Evolutionary conservation across 2,329 filamentous ascomycete species (phyloP).

Genomic region (Botrytis cinerea): DNA sequence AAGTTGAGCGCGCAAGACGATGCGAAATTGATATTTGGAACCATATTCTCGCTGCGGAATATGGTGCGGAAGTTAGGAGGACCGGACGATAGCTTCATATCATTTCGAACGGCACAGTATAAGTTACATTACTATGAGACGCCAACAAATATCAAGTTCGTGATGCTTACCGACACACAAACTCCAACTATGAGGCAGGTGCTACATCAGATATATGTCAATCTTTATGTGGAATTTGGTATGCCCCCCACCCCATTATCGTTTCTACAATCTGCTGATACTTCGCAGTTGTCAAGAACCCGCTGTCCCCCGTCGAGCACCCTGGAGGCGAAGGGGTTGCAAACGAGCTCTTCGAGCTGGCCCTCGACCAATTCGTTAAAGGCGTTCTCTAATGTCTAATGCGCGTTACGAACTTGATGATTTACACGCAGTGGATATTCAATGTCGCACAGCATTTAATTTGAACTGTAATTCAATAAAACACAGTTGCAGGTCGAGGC

Average conservation of each 20-base stretch:
- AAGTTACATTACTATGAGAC: slow-evolving; percentile 99
- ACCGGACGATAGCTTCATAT: slow-evolving; percentile 90
- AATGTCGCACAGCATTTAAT: background rate
- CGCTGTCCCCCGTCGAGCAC: slow-evolving; percentile 67
- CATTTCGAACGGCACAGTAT: slow-evolving; percentile 90
- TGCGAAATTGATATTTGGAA: slow-evolving; percentile 96
- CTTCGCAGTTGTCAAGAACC: slow-evolving; percentile 68
- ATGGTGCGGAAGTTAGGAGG: slow-evolving; percentile 96
- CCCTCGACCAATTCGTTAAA: slow-evolving; percentile 75
- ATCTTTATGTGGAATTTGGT: slow-evolving; percentile 96
- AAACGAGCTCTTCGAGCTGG: slow-evolving; percentile 71
- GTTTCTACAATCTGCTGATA: slow-evolving; percentile 17
- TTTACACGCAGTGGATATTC: slow-evolving; percentile 7
- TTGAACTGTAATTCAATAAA: background rate
- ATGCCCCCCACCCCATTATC: slow-evolving; percentile 39
- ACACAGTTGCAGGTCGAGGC: background rate
- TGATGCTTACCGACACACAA: slow-evolving; percentile 90
- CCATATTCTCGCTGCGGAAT: slow-evolving; percentile 92
- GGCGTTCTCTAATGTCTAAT: slow-evolving; percentile 50
- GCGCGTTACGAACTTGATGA: slow-evolving; percentile 1
- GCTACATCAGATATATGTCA: slow-evolving; percentile 97
- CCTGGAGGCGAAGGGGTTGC: slow-evolving; percentile 67
- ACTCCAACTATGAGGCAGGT: slow-evolving; percentile 91
- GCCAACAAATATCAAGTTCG: slow-evolving; percentile 90
- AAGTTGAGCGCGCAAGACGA: slow-evolving; percentile 66